phyloP scores from a whole-genome alignment of 1,284 basidiomycete species.

The Ceratobasidium sp. region DNA sequence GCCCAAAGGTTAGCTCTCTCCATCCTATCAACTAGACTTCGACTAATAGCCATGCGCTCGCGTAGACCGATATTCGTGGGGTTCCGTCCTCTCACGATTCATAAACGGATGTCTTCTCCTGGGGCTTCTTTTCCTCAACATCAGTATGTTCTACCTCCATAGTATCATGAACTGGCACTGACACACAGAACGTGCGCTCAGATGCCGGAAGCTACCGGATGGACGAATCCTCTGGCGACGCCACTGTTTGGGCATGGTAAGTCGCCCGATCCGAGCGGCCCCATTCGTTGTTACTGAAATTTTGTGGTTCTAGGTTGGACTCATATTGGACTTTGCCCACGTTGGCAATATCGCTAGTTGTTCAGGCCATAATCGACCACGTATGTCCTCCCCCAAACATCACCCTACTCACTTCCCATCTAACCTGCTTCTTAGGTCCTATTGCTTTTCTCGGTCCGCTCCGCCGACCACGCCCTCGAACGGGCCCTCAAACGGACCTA shows the following conservation, averaged over 20 bases:
- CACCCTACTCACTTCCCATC: neutral
- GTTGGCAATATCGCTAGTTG: conserved; percentile 5
- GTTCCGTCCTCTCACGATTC: conserved; percentile 25
- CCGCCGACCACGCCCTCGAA: conserved; percentile 15
- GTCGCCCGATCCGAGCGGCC: no score
- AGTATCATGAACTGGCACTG: neutral
- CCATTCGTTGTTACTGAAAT: neutral
- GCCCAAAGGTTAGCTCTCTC: conserved; percentile 29
- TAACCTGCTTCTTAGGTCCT: conserved; percentile 9
- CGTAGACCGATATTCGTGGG: conserved; percentile 37
- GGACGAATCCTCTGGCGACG: neutral
- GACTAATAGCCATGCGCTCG: neutral
- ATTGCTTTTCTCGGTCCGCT: conserved; percentile 13
- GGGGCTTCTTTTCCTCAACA: conserved; percentile 6
- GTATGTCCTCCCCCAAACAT: neutral
- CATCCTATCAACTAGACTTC: neutral
- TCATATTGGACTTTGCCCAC: conserved; percentile 33
- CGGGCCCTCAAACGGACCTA: conserved; percentile 28
- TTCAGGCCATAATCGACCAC: conserved; percentile 23
- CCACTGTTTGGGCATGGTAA: conserved; percentile 27
- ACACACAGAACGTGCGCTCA: neutral
- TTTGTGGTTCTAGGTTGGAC: conserved; percentile 10
- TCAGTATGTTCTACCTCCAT: neutral
- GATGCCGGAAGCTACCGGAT: neutral
- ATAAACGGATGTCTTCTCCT: conserved; percentile 21